These are phyloP conservation scores for Citrullus colocynthis DNA, from an alignment of 306 rosid species.

Conservation along the genomic window DNA sequence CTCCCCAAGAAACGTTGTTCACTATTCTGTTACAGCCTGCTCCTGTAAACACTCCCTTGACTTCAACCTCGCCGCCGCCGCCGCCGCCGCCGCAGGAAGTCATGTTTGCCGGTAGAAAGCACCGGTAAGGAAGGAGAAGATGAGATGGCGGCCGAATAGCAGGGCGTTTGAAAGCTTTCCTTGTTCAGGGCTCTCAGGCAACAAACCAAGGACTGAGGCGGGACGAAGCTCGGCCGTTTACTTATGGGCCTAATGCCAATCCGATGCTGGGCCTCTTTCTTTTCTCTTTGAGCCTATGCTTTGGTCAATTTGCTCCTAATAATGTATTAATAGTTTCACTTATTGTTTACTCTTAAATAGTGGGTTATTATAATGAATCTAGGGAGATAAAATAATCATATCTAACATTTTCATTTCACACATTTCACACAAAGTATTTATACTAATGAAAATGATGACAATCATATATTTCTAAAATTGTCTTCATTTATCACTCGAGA, in stretches of 20 bases:
- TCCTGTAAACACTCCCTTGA: conserved; percentile 60
- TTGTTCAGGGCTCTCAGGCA: not conserved
- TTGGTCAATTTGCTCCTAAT: no score
- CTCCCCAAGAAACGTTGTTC: conserved; percentile 89
- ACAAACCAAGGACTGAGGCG: not conserved
- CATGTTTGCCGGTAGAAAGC: conserved; percentile 15
- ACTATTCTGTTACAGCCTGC: conserved; percentile 89
- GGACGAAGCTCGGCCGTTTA: not conserved
- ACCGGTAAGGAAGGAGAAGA: not conserved
- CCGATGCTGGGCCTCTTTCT: not conserved
- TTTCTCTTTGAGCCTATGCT: no score
- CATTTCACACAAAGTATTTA: not conserved
- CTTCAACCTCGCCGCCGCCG: conserved; percentile 21
- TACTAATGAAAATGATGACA: no score
- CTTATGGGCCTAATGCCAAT: not conserved
- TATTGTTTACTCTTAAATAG: no score
- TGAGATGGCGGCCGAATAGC: conserved; percentile 3
- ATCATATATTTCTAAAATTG: no score
- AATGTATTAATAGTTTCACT: no score
- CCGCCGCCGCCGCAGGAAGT: not conserved
- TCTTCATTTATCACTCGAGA: not conserved
- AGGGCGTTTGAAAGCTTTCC: not conserved
- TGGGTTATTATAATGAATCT: no score
- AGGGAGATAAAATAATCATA: no score
- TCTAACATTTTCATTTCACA: no score